Evolutionary conservation across 2,329 filamentous ascomycete genomes (phyloP), one percentile per base, ranked within the genome.

Genomic region (Sclerotinia minor): DNA sequence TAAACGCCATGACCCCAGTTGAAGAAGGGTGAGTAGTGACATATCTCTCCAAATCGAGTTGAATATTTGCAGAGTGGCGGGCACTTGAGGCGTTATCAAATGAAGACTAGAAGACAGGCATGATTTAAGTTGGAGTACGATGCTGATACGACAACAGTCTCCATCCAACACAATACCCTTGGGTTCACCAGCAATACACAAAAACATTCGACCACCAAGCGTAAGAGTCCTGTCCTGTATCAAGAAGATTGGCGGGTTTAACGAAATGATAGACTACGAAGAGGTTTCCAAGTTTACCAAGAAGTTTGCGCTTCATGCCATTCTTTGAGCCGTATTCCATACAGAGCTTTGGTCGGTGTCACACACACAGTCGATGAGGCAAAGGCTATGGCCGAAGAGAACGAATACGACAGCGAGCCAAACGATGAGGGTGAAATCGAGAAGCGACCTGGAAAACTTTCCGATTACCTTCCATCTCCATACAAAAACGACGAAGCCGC

Each of bases 401-500:
- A 97, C 83, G 95, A 99, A 83, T 99, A 97, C 84, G 94, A 97
- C 79, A 92, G 88, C 78, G 95, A 99, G 85, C 95, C 95, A 79
- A 97, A 99, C 83, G 92, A 98, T 79, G 86, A 97, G 85, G 95
- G 95, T 75, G 92, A 97, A 76, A 97, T 98, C 79, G 92, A 97
- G 85, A 96, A 98, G 89, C 93, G 95, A 76, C 92, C 94, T 73
- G 95, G 95, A 85, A 99, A 99, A 86, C 89, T 99, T 65, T 96
- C 95, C 77, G 95, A 99, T 82, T 98, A 98, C 83, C 89, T 99
- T 72, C 94, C 94, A 69, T 81, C 86, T 65, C 95, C 95, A 41
- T 99, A 99, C 89, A 95, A 96, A 86, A 99, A 99, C 84, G 95
- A 99, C 79, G 94, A 99, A 85, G 94, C 95, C 75, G 94, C 94